Base-by-base conservation (phyloP, 2,329 filamentous ascomycete species). In the Boeremia lycopersici region DNA sequence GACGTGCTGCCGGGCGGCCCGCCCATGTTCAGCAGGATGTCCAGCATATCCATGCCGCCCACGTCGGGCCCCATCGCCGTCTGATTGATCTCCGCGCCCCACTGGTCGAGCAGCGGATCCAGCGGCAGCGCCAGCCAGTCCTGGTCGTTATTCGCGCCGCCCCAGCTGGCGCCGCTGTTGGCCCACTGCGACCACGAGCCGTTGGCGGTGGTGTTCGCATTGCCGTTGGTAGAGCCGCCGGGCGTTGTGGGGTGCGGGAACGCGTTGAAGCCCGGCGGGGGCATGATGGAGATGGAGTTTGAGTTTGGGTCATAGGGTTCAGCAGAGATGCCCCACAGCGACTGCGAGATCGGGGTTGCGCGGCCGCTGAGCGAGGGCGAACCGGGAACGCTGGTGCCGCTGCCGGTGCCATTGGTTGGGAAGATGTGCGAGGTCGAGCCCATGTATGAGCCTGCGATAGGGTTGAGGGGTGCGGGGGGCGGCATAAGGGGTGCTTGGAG, bases 71-170 rank as follows among this genome's bases (percentile, higher is more conserved):
- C 85, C 71, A 81, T 82, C 38, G 79, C 78, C 28, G 79, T 81
- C 64, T 79, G 76, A 17, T 81, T 84, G 19, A 86, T 84, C 48
- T 85, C 83, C 1, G 82, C 79, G 11, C 82, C 82, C 64, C 82
- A 81, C 59, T 81, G 81, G 63, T 84, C 81, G 48, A 86, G 79
- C 56, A 87, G 79, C 38, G 84, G 82, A 67, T 87, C 84, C 3
- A 87, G 75, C 1, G 84, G 84, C n/a, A 87, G 68, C 0, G 84
- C 81, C 45, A 87, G 77, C 85, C 85, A 87, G 68, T 86, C 84
- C 35, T 81, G 79, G 52, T 73, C 69, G 30, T 64, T 66, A 0
- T 64, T 65, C 33, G 62, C 62, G 4, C 53, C 56, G 29, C 62
- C 63, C 51, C 62, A 60, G 23, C 56, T 62, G 6, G 57, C 59